Base-by-base conservation (phyloP, 2,329 filamentous ascomycete species). In the Beauveria medogensis region DNA sequence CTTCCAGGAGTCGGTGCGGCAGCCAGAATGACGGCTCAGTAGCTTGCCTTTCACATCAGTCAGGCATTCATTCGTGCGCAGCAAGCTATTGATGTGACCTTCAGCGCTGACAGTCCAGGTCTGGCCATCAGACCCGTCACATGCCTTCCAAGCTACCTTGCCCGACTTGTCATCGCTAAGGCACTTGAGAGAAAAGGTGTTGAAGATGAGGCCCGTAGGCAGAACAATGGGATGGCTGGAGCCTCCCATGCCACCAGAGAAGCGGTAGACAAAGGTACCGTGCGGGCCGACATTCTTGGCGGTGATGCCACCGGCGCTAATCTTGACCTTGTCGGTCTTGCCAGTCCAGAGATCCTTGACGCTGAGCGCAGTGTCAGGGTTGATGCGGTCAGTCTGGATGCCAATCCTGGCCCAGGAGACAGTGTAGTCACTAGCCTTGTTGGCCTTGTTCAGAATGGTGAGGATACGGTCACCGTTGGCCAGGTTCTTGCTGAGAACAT, bases 151-250 rank as follows among this genome's bases (percentile, higher is more conserved):
- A 0, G 40, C 65, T 6, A 77, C 65, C 7, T 59, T 65, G 8
- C 66, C 65, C 2, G 66, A 62, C 41, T 43, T 54, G 58, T 63
- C 46, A 5, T 72, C 74, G 5, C 76, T 76, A 40, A 81, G 68
- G 62, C 77, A 79, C 34, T 73, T 72, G 10, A 74, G 67, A 2
- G 76, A 78, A 24, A 72, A 74, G 0, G 78, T 79, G 64, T 81
- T 80, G 68, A 81, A 79, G 54, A 81, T 75, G 65, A 78, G 73
- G 5, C 79, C 79, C 0, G 78, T 81, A 0, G 78, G 77, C 9
- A 70, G 72, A 18, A 67, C 43, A 10, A 71, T 65, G 22, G 64
- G 64, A 20, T 64, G 64, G 41, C 60, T 57, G 20, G 53, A 69
- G 20, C 67, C 65, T 5, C 61, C 47, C 3, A 69, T 67, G n/a